A percentile compares a stretch with the other conserved stretches of the same genome.
phyloP scores from a whole-genome alignment of 352 stramenopile species.

The Pythium phragmiticola region DNA sequence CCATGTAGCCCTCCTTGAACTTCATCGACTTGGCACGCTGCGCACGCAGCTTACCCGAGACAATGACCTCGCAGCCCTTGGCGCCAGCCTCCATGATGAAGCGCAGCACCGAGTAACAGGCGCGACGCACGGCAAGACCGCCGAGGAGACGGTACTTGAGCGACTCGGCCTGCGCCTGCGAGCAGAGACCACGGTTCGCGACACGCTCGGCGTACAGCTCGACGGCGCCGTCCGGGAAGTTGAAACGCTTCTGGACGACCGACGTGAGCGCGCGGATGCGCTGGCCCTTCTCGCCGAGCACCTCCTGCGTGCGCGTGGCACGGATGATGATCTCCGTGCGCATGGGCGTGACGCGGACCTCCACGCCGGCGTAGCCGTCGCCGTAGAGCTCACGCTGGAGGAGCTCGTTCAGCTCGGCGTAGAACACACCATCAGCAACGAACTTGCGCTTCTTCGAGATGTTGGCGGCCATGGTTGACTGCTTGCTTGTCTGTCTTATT shows the following conservation, averaged over 20 bases:
- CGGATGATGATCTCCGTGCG: constrained; percentile 99
- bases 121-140: constrained; percentile 97
- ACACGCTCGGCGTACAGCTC: constrained; percentile 99
- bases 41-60: constrained; percentile 98
- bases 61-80: constrained; percentile 99
- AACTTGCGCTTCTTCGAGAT: constrained; percentile 99
- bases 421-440: constrained; percentile 99
- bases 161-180: constrained; percentile 98
- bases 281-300: constrained; percentile 99
- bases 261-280: constrained; percentile 99
- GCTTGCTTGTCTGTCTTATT: constrained; percentile 31
- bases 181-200: constrained; percentile 97
- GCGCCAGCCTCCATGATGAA: constrained; percentile 99
- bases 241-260: constrained; percentile 99
- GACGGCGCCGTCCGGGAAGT: constrained; percentile 93
- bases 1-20: constrained; percentile 99
- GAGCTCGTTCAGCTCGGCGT: constrained; percentile 99
- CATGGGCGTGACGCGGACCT: constrained; percentile 98
- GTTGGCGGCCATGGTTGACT: constrained; percentile 78
- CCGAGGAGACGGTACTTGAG: constrained; percentile 99
- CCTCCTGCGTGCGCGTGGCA: constrained; percentile 98
- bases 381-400: constrained; percentile 97
- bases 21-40: constrained; percentile 99
- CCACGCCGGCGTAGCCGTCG: constrained; percentile 98
- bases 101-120: constrained; percentile 98